Evolutionary conservation across 2,329 filamentous ascomycete genomes (phyloP).

Genomic region (Sclerotinia borealis): DNA sequence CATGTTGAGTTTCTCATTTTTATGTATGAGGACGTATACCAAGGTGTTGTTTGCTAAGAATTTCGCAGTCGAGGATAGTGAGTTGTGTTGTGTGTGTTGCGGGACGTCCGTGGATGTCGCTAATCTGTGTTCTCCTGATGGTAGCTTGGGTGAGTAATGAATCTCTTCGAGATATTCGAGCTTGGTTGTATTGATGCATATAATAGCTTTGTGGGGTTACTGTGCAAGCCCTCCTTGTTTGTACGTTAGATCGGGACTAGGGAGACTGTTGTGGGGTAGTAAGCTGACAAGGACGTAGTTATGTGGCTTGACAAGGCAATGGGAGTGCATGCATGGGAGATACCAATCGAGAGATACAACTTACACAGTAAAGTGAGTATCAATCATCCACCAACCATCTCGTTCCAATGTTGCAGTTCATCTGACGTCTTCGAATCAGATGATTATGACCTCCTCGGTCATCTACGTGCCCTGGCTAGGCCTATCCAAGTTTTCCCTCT

Average conservation of each 20-base stretch:
- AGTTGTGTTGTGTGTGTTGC: not conserved
- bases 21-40: not conserved
- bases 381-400: not conserved
- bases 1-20: not conserved
- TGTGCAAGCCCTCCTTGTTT: not conserved
- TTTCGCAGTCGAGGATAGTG: slow-evolving; percentile 1
- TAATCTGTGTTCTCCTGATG: not conserved
- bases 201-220: not conserved
- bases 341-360: not conserved
- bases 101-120: not conserved
- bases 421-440: not conserved
- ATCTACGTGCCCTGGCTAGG: slow-evolving; percentile 7
- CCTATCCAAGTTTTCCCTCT: slow-evolving; percentile 4
- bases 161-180: not conserved
- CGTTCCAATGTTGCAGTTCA: not conserved
- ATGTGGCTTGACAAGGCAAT: not conserved
- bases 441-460: slow-evolving; percentile 6
- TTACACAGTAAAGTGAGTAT: not conserved
- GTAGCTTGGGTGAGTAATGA: slow-evolving; percentile 3
- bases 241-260: not conserved
- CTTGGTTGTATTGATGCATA: not conserved
- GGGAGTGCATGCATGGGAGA: slow-evolving; percentile 3
- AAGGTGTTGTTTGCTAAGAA: not conserved
- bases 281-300: not conserved
- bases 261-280: too few relatives aligned